A percentile compares a stretch with the other conserved stretches of the same genome.
These are phyloP conservation scores for Theileria parva DNA, from an alignment of 169 alveolate species.

Conservation along the genomic window DNA sequence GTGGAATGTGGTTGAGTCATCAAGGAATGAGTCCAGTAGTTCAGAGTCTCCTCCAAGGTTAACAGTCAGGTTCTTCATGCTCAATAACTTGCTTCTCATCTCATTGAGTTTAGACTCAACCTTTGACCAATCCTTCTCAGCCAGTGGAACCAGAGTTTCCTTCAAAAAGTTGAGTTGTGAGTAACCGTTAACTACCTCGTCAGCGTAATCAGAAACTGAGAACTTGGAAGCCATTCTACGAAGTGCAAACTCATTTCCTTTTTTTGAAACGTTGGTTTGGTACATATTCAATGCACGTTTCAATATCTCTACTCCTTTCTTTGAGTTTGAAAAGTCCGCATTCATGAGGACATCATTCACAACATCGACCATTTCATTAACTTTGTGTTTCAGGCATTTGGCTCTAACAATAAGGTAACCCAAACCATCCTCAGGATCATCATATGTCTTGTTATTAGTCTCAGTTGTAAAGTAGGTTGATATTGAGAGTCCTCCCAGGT, in stretches of 20 bases:
- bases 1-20: conserved; percentile 15
- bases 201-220: conserved; percentile 66
- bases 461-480: conserved; percentile 58
- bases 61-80: conserved; percentile 50
- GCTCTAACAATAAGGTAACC: conserved; percentile 69
- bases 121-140: conserved; percentile 65
- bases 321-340: conserved; percentile 64
- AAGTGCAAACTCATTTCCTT: conserved; percentile 60
- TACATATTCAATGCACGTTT: conserved; percentile 63
- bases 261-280: conserved; percentile 51
- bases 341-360: conserved; percentile 63
- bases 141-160: conserved; percentile 60
- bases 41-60: conserved; percentile 68
- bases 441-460: conserved; percentile 58
- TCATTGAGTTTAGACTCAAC: conserved; percentile 54
- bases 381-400: conserved; percentile 67
- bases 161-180: conserved; percentile 54
- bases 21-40: conserved; percentile 48
- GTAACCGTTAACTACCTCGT: conserved; percentile 69
- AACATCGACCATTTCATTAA: conserved; percentile 66
- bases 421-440: conserved; percentile 58
- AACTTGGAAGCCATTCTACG: conserved; percentile 60
- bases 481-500: conserved; percentile 67
- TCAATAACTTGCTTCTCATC: conserved; percentile 67
- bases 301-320: conserved; percentile 72